These are phyloP conservation scores for Marasmius oreades DNA, from an alignment of 1,284 basidiomycete genomes.

Conservation along the genomic window DNA sequence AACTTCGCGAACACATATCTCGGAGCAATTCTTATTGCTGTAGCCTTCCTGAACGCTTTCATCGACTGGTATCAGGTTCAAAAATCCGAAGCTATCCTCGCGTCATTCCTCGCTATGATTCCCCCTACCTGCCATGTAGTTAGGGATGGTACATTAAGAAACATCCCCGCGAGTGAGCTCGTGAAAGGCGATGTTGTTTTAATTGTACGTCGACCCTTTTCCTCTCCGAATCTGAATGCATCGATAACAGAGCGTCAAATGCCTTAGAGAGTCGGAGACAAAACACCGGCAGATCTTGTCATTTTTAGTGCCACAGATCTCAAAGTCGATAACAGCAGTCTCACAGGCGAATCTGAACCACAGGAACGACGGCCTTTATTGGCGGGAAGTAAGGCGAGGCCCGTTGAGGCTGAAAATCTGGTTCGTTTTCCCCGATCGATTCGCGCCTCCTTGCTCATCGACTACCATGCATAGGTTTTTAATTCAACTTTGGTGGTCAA, in stretches of 20 bases:
- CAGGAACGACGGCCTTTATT: constrained; percentile 51
- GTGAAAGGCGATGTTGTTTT: constrained; percentile 71
- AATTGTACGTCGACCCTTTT: constrained; percentile 35
- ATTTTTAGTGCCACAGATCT: constrained; percentile 57
- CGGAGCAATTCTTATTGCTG: constrained; percentile 64
- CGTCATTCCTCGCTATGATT: constrained; percentile 70
- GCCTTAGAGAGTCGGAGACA: constrained; percentile 57
- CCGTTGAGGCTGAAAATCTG: constrained; percentile 64
- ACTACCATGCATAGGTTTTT: constrained; percentile 41
- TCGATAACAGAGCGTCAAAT: background rate
- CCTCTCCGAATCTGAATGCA: background rate
- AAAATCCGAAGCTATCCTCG: constrained; percentile 68
- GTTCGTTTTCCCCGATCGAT: constrained; percentile 24
- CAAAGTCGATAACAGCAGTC: constrained; percentile 67
- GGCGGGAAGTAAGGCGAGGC: constrained; percentile 42
- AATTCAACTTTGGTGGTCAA: constrained; percentile 67
- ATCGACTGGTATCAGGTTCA: constrained; percentile 72
- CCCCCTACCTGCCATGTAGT: constrained; percentile 64
- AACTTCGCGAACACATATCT: constrained; percentile 68
- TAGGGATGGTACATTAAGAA: constrained; percentile 53
- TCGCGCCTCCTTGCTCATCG: constrained; percentile 18
- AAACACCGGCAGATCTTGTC: constrained; percentile 65
- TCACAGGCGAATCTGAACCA: constrained; percentile 69
- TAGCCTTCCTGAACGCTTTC: constrained; percentile 66
- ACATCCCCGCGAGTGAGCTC: constrained; percentile 59